These are phyloP conservation scores for Mycotypha africana DNA, from an alignment of 371 early-diverging fungal genomes.

Conservation along the genomic window DNA sequence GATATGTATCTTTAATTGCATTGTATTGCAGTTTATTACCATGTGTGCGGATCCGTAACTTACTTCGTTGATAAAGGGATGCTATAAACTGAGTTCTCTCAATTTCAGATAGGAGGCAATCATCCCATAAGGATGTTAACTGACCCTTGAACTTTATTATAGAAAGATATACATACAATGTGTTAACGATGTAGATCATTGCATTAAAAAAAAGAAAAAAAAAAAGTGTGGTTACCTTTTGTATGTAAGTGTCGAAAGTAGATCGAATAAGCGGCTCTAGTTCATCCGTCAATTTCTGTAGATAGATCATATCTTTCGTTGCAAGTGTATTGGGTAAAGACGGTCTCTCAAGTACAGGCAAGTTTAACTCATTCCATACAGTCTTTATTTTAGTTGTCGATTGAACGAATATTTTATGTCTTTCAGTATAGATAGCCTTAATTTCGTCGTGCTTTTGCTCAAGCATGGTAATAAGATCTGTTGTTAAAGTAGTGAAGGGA, in stretches of 20 bases:
- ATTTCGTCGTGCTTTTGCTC: too few relatives aligned
- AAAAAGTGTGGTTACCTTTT: conserved; percentile 15
- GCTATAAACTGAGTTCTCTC: conserved; percentile 41
- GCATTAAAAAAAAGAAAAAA: too few relatives aligned
- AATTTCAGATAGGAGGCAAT: conserved; percentile 37
- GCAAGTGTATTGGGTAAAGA: too few relatives aligned
- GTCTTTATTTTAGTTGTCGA: conserved; percentile 12
- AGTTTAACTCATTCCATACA: conserved; percentile 21
- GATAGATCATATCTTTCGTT: too few relatives aligned
- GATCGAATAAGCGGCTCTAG: conserved; percentile 19
- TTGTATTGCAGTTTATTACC: too few relatives aligned
- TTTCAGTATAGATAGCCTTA: conserved; percentile 6
- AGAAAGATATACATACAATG: too few relatives aligned
- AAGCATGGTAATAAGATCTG: too few relatives aligned
- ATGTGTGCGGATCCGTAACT: too few relatives aligned
- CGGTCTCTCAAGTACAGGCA: conserved; percentile 14
- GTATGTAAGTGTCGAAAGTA: conserved; percentile 37
- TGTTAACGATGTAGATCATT: too few relatives aligned
- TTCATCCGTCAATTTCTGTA: conserved; percentile 30
- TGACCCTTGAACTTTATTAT: conserved; percentile 23
- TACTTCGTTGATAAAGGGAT: conserved; percentile 40
- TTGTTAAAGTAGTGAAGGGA: too few relatives aligned
- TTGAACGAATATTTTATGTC: conserved; percentile 1
- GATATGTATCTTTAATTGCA: too few relatives aligned
- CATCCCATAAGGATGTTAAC: conserved; percentile 36